Base-by-base conservation (phyloP, 2,329 filamentous ascomycete genomes). In the Nemania abortiva region DNA sequence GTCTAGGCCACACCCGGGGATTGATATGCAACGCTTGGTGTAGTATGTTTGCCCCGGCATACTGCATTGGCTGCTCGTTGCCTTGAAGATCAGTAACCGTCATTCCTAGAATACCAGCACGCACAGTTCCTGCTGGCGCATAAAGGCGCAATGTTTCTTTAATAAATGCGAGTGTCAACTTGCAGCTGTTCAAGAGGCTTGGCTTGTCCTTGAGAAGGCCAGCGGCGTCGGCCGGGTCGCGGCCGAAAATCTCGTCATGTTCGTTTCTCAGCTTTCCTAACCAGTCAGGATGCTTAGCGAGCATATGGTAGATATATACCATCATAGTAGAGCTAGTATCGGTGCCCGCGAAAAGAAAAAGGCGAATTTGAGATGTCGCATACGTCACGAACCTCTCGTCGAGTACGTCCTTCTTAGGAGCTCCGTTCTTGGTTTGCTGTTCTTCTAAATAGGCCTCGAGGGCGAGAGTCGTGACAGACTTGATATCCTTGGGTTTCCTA, bases 71-170 rank as follows among this genome's bases (percentile, higher is more conserved):
- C 11, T 60, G 57, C 37, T 42, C 27, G 13, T 62, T 56, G 0
- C 67, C 70, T 15, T 55, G n/a, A 1, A 57, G 50, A 27, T 69
- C 69, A 2, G 45, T 60, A 11, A 71, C 18, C 13, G 47, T 57
- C 7, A 39, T 39, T 1, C 52, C 69, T 22, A 59, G 45, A 5
- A 50, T n/a, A 20, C 64, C 42, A 9, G 15, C 10, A 15, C 68
- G 68, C 31, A 56, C 20, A 1, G 68, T 64, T 24, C 45, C 53
- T 6, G 65, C 59, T 1, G 65, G 68, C 2, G 67, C 11, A 52
- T 57, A 66, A 5, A 71, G 29, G 20, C 66, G 66, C n/a, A 71
- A n/a, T 1, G 69, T 65, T 20, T 72, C 70, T 45, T 70, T 70
- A 57, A 72, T 66, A 18, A 70, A 22, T 1, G 56, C 62, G 15